Conservation (phyloP, 352 stramenopile genomes). For the Phytophthora idaei region DNA sequence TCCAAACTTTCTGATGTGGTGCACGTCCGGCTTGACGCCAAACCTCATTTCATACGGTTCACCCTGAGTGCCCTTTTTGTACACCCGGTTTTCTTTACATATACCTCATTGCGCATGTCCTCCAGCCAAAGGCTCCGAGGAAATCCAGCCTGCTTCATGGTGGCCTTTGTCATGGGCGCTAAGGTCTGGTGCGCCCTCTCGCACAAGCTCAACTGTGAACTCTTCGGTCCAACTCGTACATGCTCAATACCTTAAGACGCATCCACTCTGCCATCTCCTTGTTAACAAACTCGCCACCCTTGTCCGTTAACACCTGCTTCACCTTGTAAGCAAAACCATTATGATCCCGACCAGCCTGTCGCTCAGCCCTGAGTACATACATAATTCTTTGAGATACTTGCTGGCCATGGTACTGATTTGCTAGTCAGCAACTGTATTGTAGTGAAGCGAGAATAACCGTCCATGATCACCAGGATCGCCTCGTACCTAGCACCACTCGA, state of each 20-base stretch:
- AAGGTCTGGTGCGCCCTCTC: neutral
- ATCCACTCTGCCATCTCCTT: neutral
- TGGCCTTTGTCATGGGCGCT: neutral
- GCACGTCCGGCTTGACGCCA: conserved; percentile 4
- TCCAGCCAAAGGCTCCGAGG: neutral
- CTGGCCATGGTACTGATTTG: conserved; percentile 7
- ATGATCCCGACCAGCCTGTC: neutral
- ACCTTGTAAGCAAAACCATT: neutral
- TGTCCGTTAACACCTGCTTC: conserved; percentile 1
- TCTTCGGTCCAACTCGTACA: neutral
- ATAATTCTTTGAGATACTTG: conserved; percentile 1
- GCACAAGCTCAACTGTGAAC: neutral
- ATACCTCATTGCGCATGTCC: neutral
- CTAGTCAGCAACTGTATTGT: neutral
- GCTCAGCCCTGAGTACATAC: conserved; percentile 3
- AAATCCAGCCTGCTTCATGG: neutral
- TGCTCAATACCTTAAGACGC: neutral
- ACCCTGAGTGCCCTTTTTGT: neutral
- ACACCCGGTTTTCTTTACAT: neutral
- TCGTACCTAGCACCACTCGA: conserved; percentile 1
- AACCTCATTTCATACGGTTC: conserved; percentile 10
- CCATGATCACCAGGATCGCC: conserved; percentile 1
- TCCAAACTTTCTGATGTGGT: conserved; percentile 6
- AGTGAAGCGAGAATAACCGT: conserved; percentile 7
- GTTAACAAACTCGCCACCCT: conserved; percentile 2